Percentiles rank a stretch among this genome's conserved stretches.
Evolutionary conservation across 176 grass and related monocot genomes (phyloP).

Genomic region (Cenchrus fungigraminus): DNA sequence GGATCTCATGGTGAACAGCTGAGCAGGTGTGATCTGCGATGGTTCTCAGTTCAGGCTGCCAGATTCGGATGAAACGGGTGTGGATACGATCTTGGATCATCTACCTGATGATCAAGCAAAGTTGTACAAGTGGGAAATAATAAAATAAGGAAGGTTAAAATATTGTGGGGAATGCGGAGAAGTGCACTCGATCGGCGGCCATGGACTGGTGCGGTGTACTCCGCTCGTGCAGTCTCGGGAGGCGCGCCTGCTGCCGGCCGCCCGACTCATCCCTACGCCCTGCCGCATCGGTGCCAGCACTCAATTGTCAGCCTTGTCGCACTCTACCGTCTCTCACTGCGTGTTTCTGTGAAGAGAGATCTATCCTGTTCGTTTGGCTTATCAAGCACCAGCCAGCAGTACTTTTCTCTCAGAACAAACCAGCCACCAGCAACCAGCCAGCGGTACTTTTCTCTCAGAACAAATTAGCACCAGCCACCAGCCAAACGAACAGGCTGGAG

Average conservation of each 20-base stretch:
- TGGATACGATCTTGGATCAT: not conserved
- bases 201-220: not conserved
- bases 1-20: not conserved
- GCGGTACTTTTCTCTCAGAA: too few species aligned
- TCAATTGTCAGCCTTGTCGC: not conserved
- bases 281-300: slow-evolving; percentile 37
- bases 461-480: too few species aligned
- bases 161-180: slow-evolving; percentile 34
- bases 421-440: too few species aligned
- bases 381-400: too few species aligned
- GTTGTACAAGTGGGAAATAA: not conserved
- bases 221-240: slow-evolving; percentile 62
- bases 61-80: not conserved
- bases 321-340: too few species aligned
- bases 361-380: too few species aligned
- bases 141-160: not conserved
- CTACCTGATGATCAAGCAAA: slow-evolving; percentile 27
- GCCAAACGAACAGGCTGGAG: too few species aligned
- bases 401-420: too few species aligned
- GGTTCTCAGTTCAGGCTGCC: not conserved
- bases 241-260: slow-evolving; percentile 30
- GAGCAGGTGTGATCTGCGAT: not conserved
- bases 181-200: slow-evolving; percentile 34
- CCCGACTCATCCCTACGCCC: not conserved
- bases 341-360: too few species aligned